These are phyloP conservation scores for Aphanocladium album DNA, from an alignment of 2,329 filamentous ascomycete genomes.

Conservation along the genomic window DNA sequence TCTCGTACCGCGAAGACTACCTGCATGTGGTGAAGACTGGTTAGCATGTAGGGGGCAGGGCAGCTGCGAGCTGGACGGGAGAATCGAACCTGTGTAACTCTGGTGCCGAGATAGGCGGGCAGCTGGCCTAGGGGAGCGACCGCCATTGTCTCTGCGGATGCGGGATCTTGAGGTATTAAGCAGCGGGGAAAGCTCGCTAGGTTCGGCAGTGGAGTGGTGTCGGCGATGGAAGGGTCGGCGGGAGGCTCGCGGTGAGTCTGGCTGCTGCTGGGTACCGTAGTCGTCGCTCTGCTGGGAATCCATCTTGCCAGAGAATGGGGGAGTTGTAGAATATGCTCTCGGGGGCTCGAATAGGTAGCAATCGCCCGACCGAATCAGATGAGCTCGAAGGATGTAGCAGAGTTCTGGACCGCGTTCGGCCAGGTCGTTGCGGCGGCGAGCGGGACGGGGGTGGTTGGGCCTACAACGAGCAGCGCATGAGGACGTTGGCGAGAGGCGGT, in stretches of 20 bases:
- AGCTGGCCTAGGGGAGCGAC: slow-evolving; percentile 22
- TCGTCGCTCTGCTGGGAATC: slow-evolving; percentile 24
- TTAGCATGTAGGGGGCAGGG: not conserved
- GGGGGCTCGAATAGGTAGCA: not conserved
- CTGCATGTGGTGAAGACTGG: slow-evolving; percentile 21
- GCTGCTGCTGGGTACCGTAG: slow-evolving; percentile 23
- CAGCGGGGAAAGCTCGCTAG: slow-evolving; percentile 42
- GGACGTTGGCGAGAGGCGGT: not conserved
- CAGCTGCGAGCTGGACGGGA: no score
- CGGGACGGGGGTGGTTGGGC: not conserved
- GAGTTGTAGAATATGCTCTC: not conserved
- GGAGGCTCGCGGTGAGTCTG: slow-evolving; percentile 28
- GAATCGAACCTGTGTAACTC: slow-evolving; percentile 37
- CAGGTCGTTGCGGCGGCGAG: not conserved
- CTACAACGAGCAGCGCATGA: not conserved
- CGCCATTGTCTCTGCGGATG: slow-evolving; percentile 35
- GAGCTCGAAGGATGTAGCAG: not conserved
- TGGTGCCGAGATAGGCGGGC: slow-evolving; percentile 34
- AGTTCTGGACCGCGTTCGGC: not conserved
- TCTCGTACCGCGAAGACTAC: slow-evolving; percentile 33
- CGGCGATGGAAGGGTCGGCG: slow-evolving; percentile 24
- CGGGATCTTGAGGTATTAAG: slow-evolving; percentile 36
- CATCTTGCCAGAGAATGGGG: slow-evolving; percentile 19
- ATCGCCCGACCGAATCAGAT: not conserved
- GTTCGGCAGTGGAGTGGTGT: slow-evolving; percentile 24